Conservation (phyloP, 345 rosid genomes). For the Psidium friedrichsthalianum region DNA sequence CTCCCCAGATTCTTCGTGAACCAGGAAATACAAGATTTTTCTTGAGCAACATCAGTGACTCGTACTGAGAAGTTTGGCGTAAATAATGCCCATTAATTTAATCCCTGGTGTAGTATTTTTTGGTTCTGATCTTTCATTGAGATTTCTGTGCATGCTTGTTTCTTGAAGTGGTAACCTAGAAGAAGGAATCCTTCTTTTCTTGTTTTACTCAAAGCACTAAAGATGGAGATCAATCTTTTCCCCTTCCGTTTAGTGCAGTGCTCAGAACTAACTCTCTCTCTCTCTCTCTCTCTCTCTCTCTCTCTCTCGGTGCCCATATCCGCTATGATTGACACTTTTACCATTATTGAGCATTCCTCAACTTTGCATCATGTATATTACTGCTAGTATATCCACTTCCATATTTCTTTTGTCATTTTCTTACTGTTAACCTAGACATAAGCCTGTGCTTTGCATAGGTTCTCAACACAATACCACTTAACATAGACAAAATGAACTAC, state of each 20-base stretch:
- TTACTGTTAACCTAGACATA: too few species aligned
- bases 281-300: background rate
- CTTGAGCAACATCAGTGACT: background rate
- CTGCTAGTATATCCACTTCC: too few species aligned
- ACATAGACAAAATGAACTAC: too few species aligned
- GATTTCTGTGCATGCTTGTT: background rate
- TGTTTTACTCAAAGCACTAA: background rate
- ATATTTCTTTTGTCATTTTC: too few species aligned
- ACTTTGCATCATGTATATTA: too few species aligned
- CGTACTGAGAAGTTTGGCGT: background rate
- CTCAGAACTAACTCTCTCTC: background rate
- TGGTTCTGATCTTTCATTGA: background rate
- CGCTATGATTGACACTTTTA: background rate
- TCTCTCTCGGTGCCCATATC: background rate
- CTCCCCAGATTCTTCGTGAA: background rate
- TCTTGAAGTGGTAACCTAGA: background rate
- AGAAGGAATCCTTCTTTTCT: background rate
- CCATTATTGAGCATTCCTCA: too few species aligned
- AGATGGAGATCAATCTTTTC: background rate
- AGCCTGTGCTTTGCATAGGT: too few species aligned
- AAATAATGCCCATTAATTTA: background rate
- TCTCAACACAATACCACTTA: too few species aligned
- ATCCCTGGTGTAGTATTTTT: background rate
- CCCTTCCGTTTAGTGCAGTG: background rate
- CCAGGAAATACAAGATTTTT: background rate